Evolutionary conservation across 495 filamentous ascomycete genomes (phyloP), one percentile per base, ranked within the genome.

Genomic region (Penicillium pulvis): DNA sequence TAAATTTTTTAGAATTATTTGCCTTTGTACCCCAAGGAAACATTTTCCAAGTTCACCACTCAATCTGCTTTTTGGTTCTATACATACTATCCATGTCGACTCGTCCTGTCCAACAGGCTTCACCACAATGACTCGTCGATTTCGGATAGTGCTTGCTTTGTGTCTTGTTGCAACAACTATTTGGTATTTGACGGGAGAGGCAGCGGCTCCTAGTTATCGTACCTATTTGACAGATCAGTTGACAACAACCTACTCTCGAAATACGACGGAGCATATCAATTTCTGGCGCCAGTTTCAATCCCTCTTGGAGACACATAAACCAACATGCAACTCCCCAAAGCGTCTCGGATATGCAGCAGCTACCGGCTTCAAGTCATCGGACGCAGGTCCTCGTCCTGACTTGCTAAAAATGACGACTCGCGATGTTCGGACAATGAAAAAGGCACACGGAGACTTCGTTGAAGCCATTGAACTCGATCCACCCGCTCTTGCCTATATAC

Each of bases 361-460:
- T 43, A 24, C 33, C 11, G 54, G 59, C 31, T 61, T 61, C 50
- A 54, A 53, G 10, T n/a, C 55, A 7, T 44, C 35, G 1, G 43
- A 54, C 16, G 35, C 60, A n/a, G 47, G 53, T n/a, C 23, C 60
- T 28, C 68, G 64, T 42, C 68, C 71, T 10, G 64, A 75, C 39
- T 36, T 69, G 28, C 51, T 75, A 51, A 67, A 72, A 53, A 71
- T 75, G 68, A 33, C 61, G 1, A 57, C 59, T 12, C 58, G 65
- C 5, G 71, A 75, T 48, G 59, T 74, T 14, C 56, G 58, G 9
- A 49, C 51, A n/a, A 69, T 75, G 70, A 66, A 66, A 36, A 55
- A 60, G 20, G 65, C 64, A 5, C 77, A 80, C 54, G 52, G 53
- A 8, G 57, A 64, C 23, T 81, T 79, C 58, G 63, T 80, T 24